Evolutionary conservation across 2,329 filamentous ascomycete genomes (phyloP).

Genomic region (Penicillium sp.): DNA sequence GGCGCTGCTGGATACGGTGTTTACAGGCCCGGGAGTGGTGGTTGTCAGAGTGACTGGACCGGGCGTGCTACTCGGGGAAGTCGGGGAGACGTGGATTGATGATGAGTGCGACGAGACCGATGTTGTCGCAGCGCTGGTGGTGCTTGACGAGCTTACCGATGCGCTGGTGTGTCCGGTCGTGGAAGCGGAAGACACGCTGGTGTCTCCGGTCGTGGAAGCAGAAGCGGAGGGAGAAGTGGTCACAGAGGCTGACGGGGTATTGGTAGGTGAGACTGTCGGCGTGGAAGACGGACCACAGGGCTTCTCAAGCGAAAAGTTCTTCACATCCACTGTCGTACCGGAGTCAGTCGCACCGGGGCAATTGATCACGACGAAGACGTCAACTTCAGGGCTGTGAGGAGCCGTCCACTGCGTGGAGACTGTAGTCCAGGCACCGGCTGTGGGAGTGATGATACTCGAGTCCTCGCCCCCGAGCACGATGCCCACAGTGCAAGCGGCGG

Average conservation of each 20-base stretch:
- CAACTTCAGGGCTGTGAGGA: neutral
- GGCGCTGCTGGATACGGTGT: neutral
- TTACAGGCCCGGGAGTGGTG: neutral
- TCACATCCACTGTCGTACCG: conserved; percentile 1
- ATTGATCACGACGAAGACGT: neutral
- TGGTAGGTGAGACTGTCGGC: neutral
- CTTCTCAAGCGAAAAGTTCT: neutral
- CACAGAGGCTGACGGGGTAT: neutral
- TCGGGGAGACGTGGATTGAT: neutral
- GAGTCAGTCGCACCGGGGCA: neutral
- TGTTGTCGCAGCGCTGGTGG: neutral
- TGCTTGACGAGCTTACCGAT: neutral
- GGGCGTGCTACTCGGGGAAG: neutral
- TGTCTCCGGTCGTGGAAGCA: neutral
- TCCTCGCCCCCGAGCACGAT: neutral
- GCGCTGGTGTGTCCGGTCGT: neutral
- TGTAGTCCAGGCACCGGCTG: neutral
- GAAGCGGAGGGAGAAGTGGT: neutral
- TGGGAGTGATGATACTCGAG: neutral
- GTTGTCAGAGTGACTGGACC: neutral
- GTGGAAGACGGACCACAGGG: neutral
- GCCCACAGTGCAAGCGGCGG: neutral
- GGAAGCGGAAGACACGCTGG: neutral
- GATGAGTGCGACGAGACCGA: neutral
- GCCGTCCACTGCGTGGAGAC: conserved; percentile 2